phyloP scores from a whole-genome alignment of 192 early-diverging fungal species.

The Pecoramyces ruminantium region DNA sequence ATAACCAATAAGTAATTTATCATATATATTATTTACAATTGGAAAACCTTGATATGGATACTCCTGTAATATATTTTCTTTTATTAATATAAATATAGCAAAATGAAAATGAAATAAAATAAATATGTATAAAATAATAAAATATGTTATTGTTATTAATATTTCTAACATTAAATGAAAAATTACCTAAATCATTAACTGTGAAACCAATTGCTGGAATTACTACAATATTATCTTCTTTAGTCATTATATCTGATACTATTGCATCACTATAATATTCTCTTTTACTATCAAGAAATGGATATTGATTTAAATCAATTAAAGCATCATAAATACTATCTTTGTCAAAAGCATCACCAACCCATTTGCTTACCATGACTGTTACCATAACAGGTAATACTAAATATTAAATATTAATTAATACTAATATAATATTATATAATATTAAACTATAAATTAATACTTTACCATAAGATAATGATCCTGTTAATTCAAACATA shows the following conservation, averaged over 20 bases:
- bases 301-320: slow-evolving; percentile 59
- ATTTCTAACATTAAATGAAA: slow-evolving; percentile 5
- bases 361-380: slow-evolving; percentile 25
- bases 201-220: slow-evolving; percentile 20
- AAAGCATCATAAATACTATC: slow-evolving; percentile 64
- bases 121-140: neutral
- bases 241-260: slow-evolving; percentile 41
- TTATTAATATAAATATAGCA: too few relatives aligned
- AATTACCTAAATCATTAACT: slow-evolving; percentile 18
- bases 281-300: slow-evolving; percentile 52
- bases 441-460: slow-evolving; percentile 69
- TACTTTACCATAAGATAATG: slow-evolving; percentile 83
- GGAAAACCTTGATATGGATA: slow-evolving; percentile 38
- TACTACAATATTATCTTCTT: slow-evolving; percentile 39
- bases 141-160: neutral
- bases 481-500: slow-evolving; percentile 98
- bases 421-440: too few relatives aligned
- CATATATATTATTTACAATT: slow-evolving; percentile 32
- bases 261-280: slow-evolving; percentile 22
- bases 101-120: too few relatives aligned
- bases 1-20: slow-evolving; percentile 51
- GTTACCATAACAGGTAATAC: slow-evolving; percentile 6
- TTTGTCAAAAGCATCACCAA: slow-evolving; percentile 51
- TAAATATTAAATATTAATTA: too few relatives aligned
- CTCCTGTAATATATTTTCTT: slow-evolving; percentile 32